Conservation (phyloP, 2,329 filamentous ascomycete species). For the Sphaceloma murrayae region DNA sequence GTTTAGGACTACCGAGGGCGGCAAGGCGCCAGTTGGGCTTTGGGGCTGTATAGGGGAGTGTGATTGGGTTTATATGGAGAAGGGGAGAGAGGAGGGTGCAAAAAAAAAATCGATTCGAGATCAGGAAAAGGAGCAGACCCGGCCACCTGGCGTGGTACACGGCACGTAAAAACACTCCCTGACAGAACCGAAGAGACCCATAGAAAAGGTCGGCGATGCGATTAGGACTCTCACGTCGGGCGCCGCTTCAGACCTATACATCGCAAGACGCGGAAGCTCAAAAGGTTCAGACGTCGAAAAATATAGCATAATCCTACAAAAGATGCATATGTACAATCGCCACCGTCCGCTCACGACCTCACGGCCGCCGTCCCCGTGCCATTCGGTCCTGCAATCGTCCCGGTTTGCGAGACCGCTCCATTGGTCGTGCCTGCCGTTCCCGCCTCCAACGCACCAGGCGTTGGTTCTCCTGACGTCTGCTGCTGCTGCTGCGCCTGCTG, state of each 20-base stretch:
- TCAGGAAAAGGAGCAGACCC: too few species aligned
- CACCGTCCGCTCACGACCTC: not conserved
- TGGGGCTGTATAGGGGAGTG: constrained; percentile 2
- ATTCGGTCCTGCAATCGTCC: too few species aligned
- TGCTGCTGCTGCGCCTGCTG: not conserved
- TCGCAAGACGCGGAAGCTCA: not conserved
- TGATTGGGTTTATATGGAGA: constrained; percentile 8
- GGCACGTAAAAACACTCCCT: too few species aligned
- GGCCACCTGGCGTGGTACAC: too few species aligned
- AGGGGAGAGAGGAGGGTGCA: too few species aligned
- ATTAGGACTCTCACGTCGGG: too few species aligned
- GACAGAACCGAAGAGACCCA: too few species aligned
- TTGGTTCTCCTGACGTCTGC: not conserved
- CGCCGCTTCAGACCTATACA: too few species aligned
- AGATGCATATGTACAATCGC: not conserved
- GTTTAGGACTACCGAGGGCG: not conserved
- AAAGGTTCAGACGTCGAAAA: not conserved
- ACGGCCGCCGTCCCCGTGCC: not conserved
- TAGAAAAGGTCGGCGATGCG: too few species aligned
- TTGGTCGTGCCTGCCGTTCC: too few species aligned
- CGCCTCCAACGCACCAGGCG: constrained; percentile 8
- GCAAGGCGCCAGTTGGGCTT: not conserved
- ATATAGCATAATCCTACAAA: not conserved
- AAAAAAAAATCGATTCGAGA: too few species aligned
- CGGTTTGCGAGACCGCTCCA: too few species aligned